These are phyloP conservation scores for Xanthoconium purpureum DNA, from an alignment of 768 basidiomycete species.

Conservation along the genomic window DNA sequence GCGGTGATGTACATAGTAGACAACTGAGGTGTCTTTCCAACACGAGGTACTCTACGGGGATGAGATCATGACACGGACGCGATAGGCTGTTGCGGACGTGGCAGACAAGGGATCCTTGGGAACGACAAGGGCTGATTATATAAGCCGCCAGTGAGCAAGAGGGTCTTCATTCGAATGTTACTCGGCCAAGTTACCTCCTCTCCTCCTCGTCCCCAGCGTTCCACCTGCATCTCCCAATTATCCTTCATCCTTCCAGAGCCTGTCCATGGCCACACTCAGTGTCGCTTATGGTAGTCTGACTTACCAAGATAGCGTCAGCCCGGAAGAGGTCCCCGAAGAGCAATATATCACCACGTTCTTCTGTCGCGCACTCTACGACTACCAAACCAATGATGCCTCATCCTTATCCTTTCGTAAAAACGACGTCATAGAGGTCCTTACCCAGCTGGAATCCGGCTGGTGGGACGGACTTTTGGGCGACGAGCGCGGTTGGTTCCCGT, in stretches of 20 bases:
- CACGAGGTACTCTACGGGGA: no score
- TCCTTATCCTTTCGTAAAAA: slow-evolving; percentile 84
- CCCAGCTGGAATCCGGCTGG: slow-evolving; percentile 91
- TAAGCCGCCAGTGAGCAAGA: slow-evolving; percentile 15
- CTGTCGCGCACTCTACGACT: slow-evolving; percentile 91
- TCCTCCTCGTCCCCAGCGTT: slow-evolving; percentile 12
- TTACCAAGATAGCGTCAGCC: slow-evolving; percentile 22
- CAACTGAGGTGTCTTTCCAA: no score
- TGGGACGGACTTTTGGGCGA: slow-evolving; percentile 94
- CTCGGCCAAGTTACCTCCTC: slow-evolving; percentile 12
- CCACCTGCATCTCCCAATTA: neutral
- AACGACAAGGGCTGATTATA: slow-evolving; percentile 17
- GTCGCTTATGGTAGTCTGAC: slow-evolving; percentile 20
- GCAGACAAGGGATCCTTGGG: slow-evolving; percentile 7
- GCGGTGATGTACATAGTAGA: slow-evolving; percentile 34
- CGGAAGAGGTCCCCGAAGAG: slow-evolving; percentile 45
- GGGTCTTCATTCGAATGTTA: slow-evolving; percentile 13
- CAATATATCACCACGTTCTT: slow-evolving; percentile 69
- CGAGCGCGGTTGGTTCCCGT: slow-evolving; percentile 95
- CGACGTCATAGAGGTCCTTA: slow-evolving; percentile 92
- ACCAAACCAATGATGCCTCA: slow-evolving; percentile 81
- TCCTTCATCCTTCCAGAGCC: slow-evolving; percentile 1
- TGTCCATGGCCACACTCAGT: slow-evolving; percentile 25
- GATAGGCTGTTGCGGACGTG: neutral
- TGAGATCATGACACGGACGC: neutral